These are phyloP conservation scores for Hyphopichia fennica DNA, from an alignment of 1,139 yeast genomes.

Conservation along the genomic window DNA sequence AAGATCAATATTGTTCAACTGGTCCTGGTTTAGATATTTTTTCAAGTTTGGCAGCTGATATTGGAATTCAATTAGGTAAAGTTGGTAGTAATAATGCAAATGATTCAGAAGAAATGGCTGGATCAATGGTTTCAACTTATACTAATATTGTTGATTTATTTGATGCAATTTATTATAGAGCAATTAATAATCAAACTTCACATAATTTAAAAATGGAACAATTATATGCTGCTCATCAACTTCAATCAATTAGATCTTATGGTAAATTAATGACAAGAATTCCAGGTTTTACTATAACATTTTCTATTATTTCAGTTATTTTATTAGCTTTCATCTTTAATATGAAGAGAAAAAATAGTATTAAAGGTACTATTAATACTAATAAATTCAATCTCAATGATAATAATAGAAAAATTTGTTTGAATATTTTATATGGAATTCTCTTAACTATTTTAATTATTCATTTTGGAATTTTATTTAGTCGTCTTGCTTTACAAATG, in stretches of 20 bases:
- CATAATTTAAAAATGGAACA: slow-evolving; percentile 3
- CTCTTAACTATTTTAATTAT: background rate
- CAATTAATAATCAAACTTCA: background rate
- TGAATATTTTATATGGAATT: background rate
- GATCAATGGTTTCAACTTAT: slow-evolving; percentile 40
- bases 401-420: background rate
- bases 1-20: slow-evolving; percentile 28
- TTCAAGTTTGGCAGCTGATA: slow-evolving; percentile 47
- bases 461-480: background rate
- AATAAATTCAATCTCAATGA: background rate
- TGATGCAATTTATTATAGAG: slow-evolving; percentile 15
- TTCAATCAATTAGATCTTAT: background rate
- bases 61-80: slow-evolving; percentile 47
- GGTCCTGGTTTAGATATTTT: slow-evolving; percentile 48
- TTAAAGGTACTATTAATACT: background rate
- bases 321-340: background rate
- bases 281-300: background rate
- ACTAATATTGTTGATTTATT: slow-evolving; percentile 16
- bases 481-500: background rate
- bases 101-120: slow-evolving; percentile 38
- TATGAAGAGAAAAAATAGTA: background rate
- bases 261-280: slow-evolving; percentile 3
- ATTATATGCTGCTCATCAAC: slow-evolving; percentile 1
- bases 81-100: slow-evolving; percentile 41
- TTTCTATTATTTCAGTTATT: background rate